phyloP scores from a whole-genome alignment of 495 filamentous ascomycete genomes.

The Cudoniella acicularis region DNA sequence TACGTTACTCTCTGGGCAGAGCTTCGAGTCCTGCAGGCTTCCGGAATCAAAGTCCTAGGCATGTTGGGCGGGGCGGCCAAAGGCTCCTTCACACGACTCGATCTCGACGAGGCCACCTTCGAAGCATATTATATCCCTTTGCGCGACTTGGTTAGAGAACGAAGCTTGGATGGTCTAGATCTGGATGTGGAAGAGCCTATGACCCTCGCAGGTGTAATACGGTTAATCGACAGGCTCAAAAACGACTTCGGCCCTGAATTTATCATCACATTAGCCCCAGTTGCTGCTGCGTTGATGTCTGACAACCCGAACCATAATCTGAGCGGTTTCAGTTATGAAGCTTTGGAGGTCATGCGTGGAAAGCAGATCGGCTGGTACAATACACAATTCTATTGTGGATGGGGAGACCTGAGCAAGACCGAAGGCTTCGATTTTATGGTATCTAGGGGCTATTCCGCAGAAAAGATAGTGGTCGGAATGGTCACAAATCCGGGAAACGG shows the following conservation, averaged over 20 bases:
- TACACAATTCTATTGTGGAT: constrained; percentile 80
- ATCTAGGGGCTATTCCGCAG: constrained; percentile 56
- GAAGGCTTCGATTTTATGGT: constrained; percentile 63
- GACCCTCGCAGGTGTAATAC: constrained; percentile 62
- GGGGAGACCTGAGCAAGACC: constrained; percentile 59
- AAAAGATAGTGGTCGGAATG: constrained; percentile 67
- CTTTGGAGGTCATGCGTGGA: constrained; percentile 61
- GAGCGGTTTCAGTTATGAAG: constrained; percentile 70
- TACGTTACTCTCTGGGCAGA: constrained; percentile 67
- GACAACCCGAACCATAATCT: constrained; percentile 50
- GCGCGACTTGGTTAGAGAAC: constrained; percentile 50
- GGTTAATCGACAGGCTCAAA: constrained; percentile 68
- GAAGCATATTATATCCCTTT: constrained; percentile 66
- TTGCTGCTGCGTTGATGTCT: constrained; percentile 64
- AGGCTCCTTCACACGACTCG: constrained; percentile 65
- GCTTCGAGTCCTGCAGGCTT: constrained; percentile 55
- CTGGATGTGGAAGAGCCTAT: constrained; percentile 81
- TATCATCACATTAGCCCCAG: constrained; percentile 74
- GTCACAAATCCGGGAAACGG: constrained; percentile 69
- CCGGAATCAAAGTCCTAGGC: constrained; percentile 68
- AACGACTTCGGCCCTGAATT: constrained; percentile 67
- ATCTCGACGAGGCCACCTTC: constrained; percentile 51
- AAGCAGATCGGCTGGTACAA: constrained; percentile 76
- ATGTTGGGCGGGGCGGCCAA: constrained; percentile 81
- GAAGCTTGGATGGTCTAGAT: constrained; percentile 68